Base-by-base conservation (phyloP, 352 stramenopile genomes). In the Pythium pyrilobum region DNA sequence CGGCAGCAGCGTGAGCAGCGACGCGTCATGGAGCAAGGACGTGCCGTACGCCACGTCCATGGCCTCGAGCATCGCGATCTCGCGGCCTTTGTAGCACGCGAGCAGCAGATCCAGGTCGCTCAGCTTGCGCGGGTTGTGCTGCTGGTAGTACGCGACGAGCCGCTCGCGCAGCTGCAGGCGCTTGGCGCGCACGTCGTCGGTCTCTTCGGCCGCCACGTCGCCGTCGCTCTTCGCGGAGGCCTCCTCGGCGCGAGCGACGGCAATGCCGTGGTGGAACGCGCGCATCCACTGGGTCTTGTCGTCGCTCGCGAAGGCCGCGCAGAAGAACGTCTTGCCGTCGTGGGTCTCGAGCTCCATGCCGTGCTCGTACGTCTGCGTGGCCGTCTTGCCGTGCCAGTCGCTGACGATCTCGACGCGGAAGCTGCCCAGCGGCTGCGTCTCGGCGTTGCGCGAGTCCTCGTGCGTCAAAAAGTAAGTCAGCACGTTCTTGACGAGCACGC, bases 271-370 rank as follows among this genome's bases (percentile, higher is more conserved):
- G 27, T 76, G 69, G 42, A 92, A 77, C 5, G 75, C 77, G 1
- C 72, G 64, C 34, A 85, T 64, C 81, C 81, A 92, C 24, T 77
- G 59, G 2, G 57, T 52, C 39, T 89, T 89, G 3, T 89, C 75
- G 5, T 77, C 70, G 1, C 66, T 62, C 0, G 48, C 74, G 6
- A 62, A 74, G 5, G 79, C 77, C 5, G 77, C 73, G 51, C 75
- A 87, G 46, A 92, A 92, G 60, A 88, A 92, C 2, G 72, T 81
- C 40, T 80, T 79, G 5, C 74, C 70, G 12, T 90, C 79, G 4
- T 53, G 53, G 4, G 79, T 86, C 44, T 89, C 79, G 1, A 92
- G 52, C 40, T 89, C 79, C 51, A 92, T 71, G 6, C 77, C 81
- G 32, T 88, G 66, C 1, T 71, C 62, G 53, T 81, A 87, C 6